phyloP scores from a whole-genome alignment of 768 basidiomycete species.

The Amanita jacksonii region DNA sequence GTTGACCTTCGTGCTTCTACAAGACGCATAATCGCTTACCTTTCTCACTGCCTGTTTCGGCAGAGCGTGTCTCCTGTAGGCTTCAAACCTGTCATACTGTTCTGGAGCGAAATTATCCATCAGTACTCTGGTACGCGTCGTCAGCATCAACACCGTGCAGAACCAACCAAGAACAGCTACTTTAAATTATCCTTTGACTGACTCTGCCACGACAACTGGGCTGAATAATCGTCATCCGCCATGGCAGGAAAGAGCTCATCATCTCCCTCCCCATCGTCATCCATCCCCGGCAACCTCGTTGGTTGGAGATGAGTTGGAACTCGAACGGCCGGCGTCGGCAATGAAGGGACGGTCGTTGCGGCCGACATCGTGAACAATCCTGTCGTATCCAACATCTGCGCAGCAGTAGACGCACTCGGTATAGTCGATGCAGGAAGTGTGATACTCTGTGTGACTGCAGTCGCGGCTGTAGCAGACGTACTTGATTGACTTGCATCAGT shows the following conservation, averaged over 20 bases:
- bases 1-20: too few relatives aligned
- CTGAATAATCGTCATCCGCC: constrained; percentile 86
- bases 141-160: neutral
- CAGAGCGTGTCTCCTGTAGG: constrained; percentile 74
- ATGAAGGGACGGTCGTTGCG: constrained; percentile 10
- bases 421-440: neutral
- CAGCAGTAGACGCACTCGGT: constrained; percentile 1
- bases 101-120: constrained; percentile 81
- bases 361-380: constrained; percentile 15
- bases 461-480: neutral
- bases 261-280: constrained; percentile 63
- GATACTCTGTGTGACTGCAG: constrained; percentile 8
- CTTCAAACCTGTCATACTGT: constrained; percentile 86
- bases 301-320: constrained; percentile 6
- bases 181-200: constrained; percentile 85
- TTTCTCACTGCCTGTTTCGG: constrained; percentile 78
- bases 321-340: constrained; percentile 10
- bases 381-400: constrained; percentile 13
- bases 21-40: constrained; percentile 31
- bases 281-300: constrained; percentile 16
- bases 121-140: constrained; percentile 48
- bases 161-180: constrained; percentile 24
- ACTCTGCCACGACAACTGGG: constrained; percentile 74
- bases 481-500: constrained; percentile 3
- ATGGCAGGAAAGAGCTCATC: constrained; percentile 76